Conservation (phyloP, 805 yeast species). For the Ogataea minuta region DNA sequence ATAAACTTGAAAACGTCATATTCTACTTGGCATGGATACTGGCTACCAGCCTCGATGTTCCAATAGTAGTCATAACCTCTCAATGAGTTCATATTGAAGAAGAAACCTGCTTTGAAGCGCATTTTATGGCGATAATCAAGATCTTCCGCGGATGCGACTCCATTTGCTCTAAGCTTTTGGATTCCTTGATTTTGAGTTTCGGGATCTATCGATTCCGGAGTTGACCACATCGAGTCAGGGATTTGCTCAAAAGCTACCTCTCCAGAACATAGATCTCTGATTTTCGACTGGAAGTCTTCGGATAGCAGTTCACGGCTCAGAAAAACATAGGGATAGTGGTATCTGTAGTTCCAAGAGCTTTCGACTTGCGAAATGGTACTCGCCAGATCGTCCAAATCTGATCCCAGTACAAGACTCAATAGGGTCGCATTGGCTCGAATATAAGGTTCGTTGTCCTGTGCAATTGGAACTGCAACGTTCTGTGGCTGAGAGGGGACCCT, state of each 20-base stretch:
- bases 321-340: conserved; percentile 70
- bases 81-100: conserved; percentile 68
- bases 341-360: conserved; percentile 57
- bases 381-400: conserved; percentile 49
- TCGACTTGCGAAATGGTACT: conserved; percentile 57
- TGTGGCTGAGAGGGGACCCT: conserved; percentile 45
- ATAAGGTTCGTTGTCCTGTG: conserved; percentile 15
- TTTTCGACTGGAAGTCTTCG: conserved; percentile 46
- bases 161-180: conserved; percentile 31
- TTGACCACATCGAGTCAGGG: conserved; percentile 50
- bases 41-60: conserved; percentile 87
- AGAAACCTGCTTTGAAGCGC: conserved; percentile 80
- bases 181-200: conserved; percentile 21
- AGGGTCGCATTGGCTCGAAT: conserved; percentile 63
- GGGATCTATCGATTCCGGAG: conserved; percentile 53
- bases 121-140: conserved; percentile 85
- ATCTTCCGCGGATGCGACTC: conserved; percentile 70
- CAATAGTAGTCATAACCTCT: conserved; percentile 79
- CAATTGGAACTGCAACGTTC: conserved; percentile 27
- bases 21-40: conserved; percentile 70
- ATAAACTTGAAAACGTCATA: conserved; percentile 81
- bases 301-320: conserved; percentile 68
- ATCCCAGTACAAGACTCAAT: conserved; percentile 61
- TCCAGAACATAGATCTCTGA: conserved; percentile 37
- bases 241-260: conserved; percentile 28